Evolutionary conservation across 2,329 filamentous ascomycete species (phyloP), one percentile per base, ranked within the genome.

Genomic region (Aspergillus japonicus): DNA sequence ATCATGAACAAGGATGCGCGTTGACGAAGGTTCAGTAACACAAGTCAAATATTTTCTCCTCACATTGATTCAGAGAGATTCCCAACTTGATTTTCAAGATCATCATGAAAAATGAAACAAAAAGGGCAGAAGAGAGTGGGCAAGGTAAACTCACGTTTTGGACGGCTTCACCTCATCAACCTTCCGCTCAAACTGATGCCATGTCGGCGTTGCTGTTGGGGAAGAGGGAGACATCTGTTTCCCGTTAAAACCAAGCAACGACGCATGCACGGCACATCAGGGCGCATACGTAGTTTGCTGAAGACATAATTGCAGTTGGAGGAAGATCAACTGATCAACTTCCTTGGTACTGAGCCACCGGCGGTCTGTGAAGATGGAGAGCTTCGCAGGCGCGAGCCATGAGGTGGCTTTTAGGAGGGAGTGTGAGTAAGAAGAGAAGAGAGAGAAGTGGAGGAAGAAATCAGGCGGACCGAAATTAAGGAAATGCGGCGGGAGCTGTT

Each of bases 61-160:
- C 95, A 99, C 85, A 79, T 80, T 82, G 79, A 85, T 91, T 98
- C 91, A 90, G 95, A 99, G 96, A 99, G 95, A 99, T 99, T 99
- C 95, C 95, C 95, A 99, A 87, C 85, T 96, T 96, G 89, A 91
- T 88, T 84, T 75, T 60, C 68, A 85, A 62, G 84, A 82, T 73
- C 85, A 91, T 96, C 93, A 96, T 96, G 82, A 69, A 80, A 72
- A 69, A 71, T 75, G 24, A 55, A 31, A 29, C 29, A 54, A 57
- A 39, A 47, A 54, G 21, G 14, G 8, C 26, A 35, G 29, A 61
- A 52, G 23, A 57, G 23, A 35, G 59, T 29, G 7, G 33, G 5
- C 14, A 12, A 16, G 33, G 2, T 12, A 4, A 52, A 84, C 89
- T 80, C 88, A 96, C 95, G 88, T 91, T 79, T 98, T 99, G 35